Base-by-base conservation (phyloP, 2,329 filamentous ascomycete species). In the Aureobasidium subglaciale region DNA sequence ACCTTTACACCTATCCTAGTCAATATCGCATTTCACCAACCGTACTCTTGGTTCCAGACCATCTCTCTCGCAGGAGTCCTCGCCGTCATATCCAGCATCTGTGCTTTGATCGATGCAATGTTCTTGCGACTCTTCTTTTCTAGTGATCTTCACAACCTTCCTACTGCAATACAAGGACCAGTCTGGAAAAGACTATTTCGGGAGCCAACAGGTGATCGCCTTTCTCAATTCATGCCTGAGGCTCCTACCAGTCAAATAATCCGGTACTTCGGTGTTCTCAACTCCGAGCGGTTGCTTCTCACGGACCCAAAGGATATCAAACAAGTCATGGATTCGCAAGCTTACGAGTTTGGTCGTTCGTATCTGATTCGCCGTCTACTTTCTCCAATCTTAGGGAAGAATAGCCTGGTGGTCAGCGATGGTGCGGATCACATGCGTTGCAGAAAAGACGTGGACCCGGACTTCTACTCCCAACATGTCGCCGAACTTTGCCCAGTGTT, bases 361-460 rank as follows among this genome's bases (percentile, higher is more conserved):
- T 54, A 54, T 16, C 50, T 54, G 13, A 54, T 54, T 27, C 38
- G 50, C 13, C 50, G 50, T 22, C 29, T 54, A 3, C n/a, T 54
- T 15, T 54, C 50, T n/a, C 50, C 50, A 8, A 20, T 43, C 2
- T 7, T 54, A n/a, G 50, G 50, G 5, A 54, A 54, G 20, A 25
- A 25, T 3, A 54, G 50, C 18, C 27, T 43, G 29, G 50, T 54
- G 15, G 38, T 43, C 5, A 34, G 8, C 9, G 50, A 54, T 54
- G 50, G 50, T 8, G 29, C 50, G 18, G 20, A 54, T 4, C 50
- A 54, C 20, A 42, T 54, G 2, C 29, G 16, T 3, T 54, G 25
- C 37, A 25, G 50, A 13, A 30, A 24, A n/a, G 20, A 25, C 10
- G 29, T 43, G 11, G 8, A 35, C 10, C n/a, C 29, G 15, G 38